phyloP scores from a whole-genome alignment of 176 grass and related monocot genomes.

The Carex myosuroides region DNA sequence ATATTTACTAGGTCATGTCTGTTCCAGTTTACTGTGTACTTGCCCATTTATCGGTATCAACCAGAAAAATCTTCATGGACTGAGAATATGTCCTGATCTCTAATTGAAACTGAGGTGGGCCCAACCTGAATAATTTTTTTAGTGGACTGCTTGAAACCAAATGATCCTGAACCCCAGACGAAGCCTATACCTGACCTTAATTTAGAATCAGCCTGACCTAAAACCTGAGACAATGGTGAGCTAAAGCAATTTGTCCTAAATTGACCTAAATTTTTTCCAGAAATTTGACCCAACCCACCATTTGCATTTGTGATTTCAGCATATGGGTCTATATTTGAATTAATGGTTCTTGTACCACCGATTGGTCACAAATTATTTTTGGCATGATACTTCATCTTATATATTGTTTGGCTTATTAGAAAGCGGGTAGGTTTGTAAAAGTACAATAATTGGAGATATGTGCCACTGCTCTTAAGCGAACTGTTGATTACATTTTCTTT shows the following conservation, averaged over 20 bases:
- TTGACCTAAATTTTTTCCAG: not conserved
- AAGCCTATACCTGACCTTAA: not conserved
- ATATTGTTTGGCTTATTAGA: not conserved
- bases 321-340: not conserved
- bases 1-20: not conserved
- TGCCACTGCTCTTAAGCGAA: not conserved
- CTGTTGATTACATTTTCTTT: not conserved
- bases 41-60: not conserved
- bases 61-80: not conserved
- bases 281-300: not conserved
- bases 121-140: not conserved
- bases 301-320: not conserved
- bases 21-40: not conserved
- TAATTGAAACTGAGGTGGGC: not conserved
- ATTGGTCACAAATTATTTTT: not conserved
- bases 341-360: not conserved
- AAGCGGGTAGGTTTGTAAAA: not conserved
- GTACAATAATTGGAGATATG: not conserved
- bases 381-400: not conserved
- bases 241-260: not conserved
- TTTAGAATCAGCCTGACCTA: not conserved
- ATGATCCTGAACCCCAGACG: not conserved
- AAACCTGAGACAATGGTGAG: not conserved
- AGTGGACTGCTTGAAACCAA: not conserved
- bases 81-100: not conserved